A percentile compares a stretch with the other conserved stretches of the same genome.
Conservation (phyloP, 2,329 filamentous ascomycete genomes). For the Proliferodiscus dingleyae region DNA sequence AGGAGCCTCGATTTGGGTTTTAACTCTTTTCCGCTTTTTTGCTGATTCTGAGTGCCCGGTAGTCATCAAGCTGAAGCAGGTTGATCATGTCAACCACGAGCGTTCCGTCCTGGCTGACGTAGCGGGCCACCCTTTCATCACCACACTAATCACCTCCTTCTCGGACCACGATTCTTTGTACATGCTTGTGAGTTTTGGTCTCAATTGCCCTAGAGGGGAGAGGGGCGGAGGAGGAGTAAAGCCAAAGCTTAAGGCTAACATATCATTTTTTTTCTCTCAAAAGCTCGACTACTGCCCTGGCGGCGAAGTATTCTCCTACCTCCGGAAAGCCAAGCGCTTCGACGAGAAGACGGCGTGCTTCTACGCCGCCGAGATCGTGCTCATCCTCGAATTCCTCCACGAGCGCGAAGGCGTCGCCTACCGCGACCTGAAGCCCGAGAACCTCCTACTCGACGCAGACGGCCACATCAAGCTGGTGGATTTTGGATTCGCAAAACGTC, state of each 20-base stretch:
- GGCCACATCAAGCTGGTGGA: slow-evolving; percentile 81
- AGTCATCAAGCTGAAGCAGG: slow-evolving; percentile 79
- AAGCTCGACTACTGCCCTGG: slow-evolving; percentile 74
- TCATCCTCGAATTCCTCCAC: slow-evolving; percentile 76
- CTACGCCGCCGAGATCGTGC: slow-evolving; percentile 78
- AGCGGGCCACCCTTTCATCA: slow-evolving; percentile 79
- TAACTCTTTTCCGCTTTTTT: too few species aligned
- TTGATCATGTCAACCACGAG: slow-evolving; percentile 82
- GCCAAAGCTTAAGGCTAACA: too few species aligned
- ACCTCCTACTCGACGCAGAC: slow-evolving; percentile 70
- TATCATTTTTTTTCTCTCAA: too few species aligned
- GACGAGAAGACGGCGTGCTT: slow-evolving; percentile 74
- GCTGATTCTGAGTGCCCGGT: slow-evolving; percentile 14
- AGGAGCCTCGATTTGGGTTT: neutral
- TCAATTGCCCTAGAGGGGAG: too few species aligned
- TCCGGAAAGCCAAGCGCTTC: slow-evolving; percentile 72
- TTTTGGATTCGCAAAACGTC: slow-evolving; percentile 79
- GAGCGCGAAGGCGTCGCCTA: slow-evolving; percentile 76
- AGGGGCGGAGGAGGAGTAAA: too few species aligned
- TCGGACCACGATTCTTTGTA: slow-evolving; percentile 75
- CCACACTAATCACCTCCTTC: slow-evolving; percentile 72
- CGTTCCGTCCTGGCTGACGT: slow-evolving; percentile 72
- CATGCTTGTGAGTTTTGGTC: slow-evolving; percentile 52
- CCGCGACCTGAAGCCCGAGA: slow-evolving; percentile 78
- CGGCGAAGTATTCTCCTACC: slow-evolving; percentile 79